Evolutionary conservation across 73 alveolate genomes (phyloP).

Genomic region (Tetrahymena elliotti): DNA sequence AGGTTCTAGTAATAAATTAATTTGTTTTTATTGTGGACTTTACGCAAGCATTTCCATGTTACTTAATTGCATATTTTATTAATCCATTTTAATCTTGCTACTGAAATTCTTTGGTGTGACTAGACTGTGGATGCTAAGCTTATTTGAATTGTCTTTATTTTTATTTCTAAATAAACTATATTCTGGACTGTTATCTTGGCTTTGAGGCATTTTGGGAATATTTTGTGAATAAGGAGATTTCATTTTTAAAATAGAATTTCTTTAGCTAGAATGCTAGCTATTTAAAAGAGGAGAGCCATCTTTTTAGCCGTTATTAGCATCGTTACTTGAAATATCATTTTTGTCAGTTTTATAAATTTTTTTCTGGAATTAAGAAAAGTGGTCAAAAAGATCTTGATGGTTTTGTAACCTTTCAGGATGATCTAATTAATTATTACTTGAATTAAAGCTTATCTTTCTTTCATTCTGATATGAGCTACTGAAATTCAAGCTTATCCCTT

Average conservation of each 20-base stretch:
- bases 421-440: background rate
- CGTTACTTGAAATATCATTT: background rate
- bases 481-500: background rate
- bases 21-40: background rate
- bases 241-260: background rate
- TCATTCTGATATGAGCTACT: background rate
- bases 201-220: background rate
- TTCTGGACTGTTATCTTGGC: background rate
- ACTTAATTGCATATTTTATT: background rate
- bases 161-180: background rate
- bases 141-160: background rate
- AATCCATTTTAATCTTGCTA: background rate
- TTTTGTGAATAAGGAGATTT: background rate
- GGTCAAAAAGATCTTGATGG: background rate
- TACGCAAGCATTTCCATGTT: background rate
- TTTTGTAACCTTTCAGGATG: background rate
- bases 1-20: background rate
- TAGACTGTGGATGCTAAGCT: background rate
- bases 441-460: background rate
- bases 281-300: background rate
- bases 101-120: background rate
- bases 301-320: background rate
- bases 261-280: background rate
- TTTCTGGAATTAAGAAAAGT: background rate
- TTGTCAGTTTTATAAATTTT: background rate